A percentile compares a stretch with the other conserved stretches of the same genome.
Evolutionary conservation across 108 stramenopile genomes (phyloP).

Genomic region (Schizochytrium sp.): DNA sequence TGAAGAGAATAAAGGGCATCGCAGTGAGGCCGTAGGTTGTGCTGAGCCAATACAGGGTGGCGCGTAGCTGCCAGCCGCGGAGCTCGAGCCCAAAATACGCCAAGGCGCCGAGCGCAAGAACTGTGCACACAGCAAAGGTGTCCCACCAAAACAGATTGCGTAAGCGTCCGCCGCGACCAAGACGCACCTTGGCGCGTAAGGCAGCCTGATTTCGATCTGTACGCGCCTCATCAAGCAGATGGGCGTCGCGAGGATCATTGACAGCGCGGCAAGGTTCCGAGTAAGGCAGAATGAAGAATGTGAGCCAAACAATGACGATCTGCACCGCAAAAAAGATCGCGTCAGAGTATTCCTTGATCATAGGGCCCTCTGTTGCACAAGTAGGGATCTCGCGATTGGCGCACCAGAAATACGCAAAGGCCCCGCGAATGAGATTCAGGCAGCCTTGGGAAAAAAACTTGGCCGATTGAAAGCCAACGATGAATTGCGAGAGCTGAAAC

Average conservation of each 20-base stretch:
- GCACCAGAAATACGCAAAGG: not conserved
- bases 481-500: conserved; percentile 20
- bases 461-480: conserved; percentile 16
- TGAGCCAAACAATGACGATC: conserved; percentile 14
- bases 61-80: not conserved
- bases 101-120: not conserved
- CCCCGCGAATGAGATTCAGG: not conserved
- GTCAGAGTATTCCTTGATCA: not conserved
- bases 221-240: not conserved
- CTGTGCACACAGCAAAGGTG: not conserved
- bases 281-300: not conserved
- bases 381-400: not conserved
- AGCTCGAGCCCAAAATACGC: not conserved
- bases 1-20: not conserved
- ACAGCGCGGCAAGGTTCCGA: not conserved
- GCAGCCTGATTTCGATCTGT: not conserved
- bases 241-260: not conserved
- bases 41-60: conserved; percentile 16
- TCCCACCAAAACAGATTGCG: not conserved
- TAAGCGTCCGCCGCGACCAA: not conserved
- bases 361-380: not conserved
- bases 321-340: not conserved
- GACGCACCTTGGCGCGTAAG: not conserved
- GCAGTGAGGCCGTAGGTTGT: not conserved
- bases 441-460: conserved; percentile 12